Evolutionary conservation across 805 yeast species (phyloP).

Genomic region (Tetrapisispora phaffii): DNA sequence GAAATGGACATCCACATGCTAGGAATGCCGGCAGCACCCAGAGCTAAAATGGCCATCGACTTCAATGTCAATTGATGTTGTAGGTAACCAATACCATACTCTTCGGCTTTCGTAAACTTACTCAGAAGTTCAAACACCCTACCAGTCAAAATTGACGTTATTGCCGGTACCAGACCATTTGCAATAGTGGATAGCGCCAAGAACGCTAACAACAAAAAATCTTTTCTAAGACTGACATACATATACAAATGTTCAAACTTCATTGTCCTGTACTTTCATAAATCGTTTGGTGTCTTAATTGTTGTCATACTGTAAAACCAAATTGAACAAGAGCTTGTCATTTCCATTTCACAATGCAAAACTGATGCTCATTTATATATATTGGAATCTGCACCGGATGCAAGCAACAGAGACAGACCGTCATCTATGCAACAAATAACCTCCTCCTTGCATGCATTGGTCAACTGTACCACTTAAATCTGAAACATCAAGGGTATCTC

Average conservation of each 20-base stretch:
- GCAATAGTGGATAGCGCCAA: slow-evolving; percentile 35
- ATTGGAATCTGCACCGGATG: too few relatives aligned
- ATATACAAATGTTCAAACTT: slow-evolving; percentile 13
- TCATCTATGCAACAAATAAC: too few relatives aligned
- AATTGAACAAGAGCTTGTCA: background rate
- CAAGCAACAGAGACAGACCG: too few relatives aligned
- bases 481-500: background rate
- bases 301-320: too few relatives aligned
- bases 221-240: slow-evolving; percentile 16
- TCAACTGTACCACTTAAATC: background rate
- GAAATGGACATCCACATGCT: slow-evolving; percentile 46
- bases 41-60: slow-evolving; percentile 34
- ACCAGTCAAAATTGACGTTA: slow-evolving; percentile 58
- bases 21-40: slow-evolving; percentile 39
- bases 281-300: too few relatives aligned
- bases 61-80: slow-evolving; percentile 29
- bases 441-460: background rate
- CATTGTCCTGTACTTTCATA: background rate
- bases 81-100: slow-evolving; percentile 16
- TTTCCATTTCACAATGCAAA: background rate
- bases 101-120: slow-evolving; percentile 6
- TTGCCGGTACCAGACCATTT: slow-evolving; percentile 51
- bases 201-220: slow-evolving; percentile 17
- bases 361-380: background rate
- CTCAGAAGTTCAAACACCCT: slow-evolving; percentile 43